Conservation (phyloP, 768 basidiomycete genomes). For the Lactarius trivialis region DNA sequence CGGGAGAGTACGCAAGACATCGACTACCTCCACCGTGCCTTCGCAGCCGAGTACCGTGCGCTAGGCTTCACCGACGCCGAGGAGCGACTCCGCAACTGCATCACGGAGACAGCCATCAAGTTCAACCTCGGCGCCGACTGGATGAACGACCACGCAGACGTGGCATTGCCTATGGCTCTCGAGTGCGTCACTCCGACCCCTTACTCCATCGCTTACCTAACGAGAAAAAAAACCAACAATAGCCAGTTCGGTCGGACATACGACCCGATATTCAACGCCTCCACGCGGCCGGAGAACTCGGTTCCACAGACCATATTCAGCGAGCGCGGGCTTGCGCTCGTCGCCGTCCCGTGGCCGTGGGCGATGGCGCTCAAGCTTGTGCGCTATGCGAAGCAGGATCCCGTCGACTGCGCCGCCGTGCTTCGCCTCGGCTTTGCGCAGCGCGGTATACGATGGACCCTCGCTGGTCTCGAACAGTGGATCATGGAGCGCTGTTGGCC, state of each 20-base stretch:
- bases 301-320: slow-evolving; percentile 50
- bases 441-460: slow-evolving; percentile 50
- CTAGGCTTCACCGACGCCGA: slow-evolving; percentile 47
- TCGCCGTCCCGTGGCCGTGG: slow-evolving; percentile 68
- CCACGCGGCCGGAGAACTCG: slow-evolving; percentile 37
- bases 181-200: slow-evolving; percentile 41
- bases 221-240: not conserved
- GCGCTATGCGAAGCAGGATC: slow-evolving; percentile 56
- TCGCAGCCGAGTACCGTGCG: slow-evolving; percentile 47
- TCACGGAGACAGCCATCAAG: slow-evolving; percentile 46
- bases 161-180: slow-evolving; percentile 58
- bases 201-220: not conserved
- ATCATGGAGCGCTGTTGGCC: slow-evolving; percentile 51
- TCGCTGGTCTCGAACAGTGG: slow-evolving; percentile 50
- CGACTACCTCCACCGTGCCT: slow-evolving; percentile 59
- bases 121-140: slow-evolving; percentile 55
- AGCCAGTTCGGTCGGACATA: slow-evolving; percentile 30
- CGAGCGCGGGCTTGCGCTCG: slow-evolving; percentile 45
- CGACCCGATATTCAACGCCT: slow-evolving; percentile 57
- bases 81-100: slow-evolving; percentile 49
- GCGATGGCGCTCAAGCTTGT: slow-evolving; percentile 67
- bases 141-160: slow-evolving; percentile 74
- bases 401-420: slow-evolving; percentile 59
- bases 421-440: slow-evolving; percentile 53
- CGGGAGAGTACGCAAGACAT: slow-evolving; percentile 56